These are phyloP conservation scores for Aspergillus nomiae DNA, from an alignment of 2,329 filamentous ascomycete species.

Conservation along the genomic window DNA sequence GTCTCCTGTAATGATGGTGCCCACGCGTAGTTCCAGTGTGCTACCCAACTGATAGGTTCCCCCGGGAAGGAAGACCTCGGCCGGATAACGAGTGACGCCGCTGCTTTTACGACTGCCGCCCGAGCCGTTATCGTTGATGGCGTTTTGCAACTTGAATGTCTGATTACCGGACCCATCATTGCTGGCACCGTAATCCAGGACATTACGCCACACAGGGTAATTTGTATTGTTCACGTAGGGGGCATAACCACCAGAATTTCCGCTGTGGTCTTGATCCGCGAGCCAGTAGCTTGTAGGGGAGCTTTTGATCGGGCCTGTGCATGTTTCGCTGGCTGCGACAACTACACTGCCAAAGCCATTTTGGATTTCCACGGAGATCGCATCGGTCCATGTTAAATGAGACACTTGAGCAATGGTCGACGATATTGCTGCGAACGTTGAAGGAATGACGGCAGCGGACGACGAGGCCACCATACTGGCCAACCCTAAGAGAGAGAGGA, in stretches of 20 bases:
- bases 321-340: constrained; percentile 8
- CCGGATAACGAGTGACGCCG: constrained; percentile 28
- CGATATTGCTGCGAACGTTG: not conserved
- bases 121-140: constrained; percentile 31
- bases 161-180: constrained; percentile 31
- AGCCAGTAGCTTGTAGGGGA: constrained; percentile 25
- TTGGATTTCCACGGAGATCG: not conserved
- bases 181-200: constrained; percentile 26
- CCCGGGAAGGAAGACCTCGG: constrained; percentile 31
- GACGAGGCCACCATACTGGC: constrained; percentile 12
- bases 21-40: constrained; percentile 30
- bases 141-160: constrained; percentile 26
- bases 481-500: constrained; percentile 15
- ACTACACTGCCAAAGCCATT: not conserved
- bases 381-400: not conserved
- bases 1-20: constrained; percentile 36
- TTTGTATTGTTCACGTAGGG: constrained; percentile 19
- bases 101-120: constrained; percentile 28
- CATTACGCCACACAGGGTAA: constrained; percentile 33
- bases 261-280: constrained; percentile 28
- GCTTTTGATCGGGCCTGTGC: constrained; percentile 11
- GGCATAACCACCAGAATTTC: constrained; percentile 25
- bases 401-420: not conserved
- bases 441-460: constrained; percentile 20
- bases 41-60: constrained; percentile 29